These are phyloP conservation scores for Corylus americana DNA, from an alignment of 306 rosid species.

Conservation along the genomic window DNA sequence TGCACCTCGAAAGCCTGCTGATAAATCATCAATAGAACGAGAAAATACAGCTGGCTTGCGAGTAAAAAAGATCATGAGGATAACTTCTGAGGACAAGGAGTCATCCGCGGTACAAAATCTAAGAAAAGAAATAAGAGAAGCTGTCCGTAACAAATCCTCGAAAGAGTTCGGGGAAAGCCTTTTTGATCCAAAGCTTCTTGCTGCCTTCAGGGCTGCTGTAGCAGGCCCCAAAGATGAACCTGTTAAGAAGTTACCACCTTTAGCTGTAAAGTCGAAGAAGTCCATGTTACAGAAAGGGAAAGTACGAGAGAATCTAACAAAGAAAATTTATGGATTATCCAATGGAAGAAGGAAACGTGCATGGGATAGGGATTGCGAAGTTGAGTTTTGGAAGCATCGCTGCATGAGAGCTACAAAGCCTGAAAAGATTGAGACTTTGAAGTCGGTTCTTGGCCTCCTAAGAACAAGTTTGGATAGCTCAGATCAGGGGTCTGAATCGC, in stretches of 20 bases:
- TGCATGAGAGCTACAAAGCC: conserved; percentile 75
- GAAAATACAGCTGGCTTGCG: conserved; percentile 73
- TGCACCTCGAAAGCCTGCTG: conserved; percentile 34
- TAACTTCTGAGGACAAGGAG: conserved; percentile 70
- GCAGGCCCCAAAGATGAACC: conserved; percentile 74
- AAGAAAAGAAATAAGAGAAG: conserved; percentile 91
- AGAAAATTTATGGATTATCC: conserved; percentile 73
- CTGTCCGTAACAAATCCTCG: conserved; percentile 67
- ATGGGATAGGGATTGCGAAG: conserved; percentile 96
- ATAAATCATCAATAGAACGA: conserved; percentile 43
- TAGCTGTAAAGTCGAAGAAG: conserved; percentile 73
- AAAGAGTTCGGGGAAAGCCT: conserved; percentile 65
- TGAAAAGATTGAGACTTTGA: conserved; percentile 84
- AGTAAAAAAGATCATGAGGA: conserved; percentile 95
- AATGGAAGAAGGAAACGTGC: conserved; percentile 93
- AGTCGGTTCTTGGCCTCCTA: conserved; percentile 91
- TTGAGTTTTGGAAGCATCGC: conserved; percentile 97
- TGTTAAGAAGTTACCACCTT: conserved; percentile 56
- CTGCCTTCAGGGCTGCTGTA: conserved; percentile 86
- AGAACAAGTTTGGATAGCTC: conserved; percentile 52
- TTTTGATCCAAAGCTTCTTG: conserved; percentile 91
- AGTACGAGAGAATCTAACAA: conserved; percentile 85
- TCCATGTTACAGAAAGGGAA: conserved; percentile 83
- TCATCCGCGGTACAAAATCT: conserved; percentile 69
- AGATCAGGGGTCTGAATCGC: conserved; percentile 51